A percentile compares a stretch with the other conserved stretches of the same genome.
These are phyloP conservation scores for Diaporthe longicolla DNA, from an alignment of 2,329 filamentous ascomycete species.

Conservation along the genomic window DNA sequence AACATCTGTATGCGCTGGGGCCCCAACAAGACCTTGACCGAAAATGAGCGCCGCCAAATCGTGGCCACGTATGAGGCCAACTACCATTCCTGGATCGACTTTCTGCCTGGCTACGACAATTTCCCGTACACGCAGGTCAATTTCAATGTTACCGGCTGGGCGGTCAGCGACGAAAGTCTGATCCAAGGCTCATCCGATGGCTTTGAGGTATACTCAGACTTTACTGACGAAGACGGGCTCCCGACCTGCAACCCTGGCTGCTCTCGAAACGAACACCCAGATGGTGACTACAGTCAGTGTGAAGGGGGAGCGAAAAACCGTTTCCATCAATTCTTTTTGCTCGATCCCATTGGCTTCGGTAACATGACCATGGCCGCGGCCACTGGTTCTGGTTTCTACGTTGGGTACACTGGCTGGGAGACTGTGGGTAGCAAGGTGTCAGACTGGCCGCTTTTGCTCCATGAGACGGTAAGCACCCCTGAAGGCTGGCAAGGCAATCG, in stretches of 20 bases:
- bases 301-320: background rate
- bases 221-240: background rate
- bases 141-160: background rate
- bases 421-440: background rate
- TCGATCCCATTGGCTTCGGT: background rate
- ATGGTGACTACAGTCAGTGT: background rate
- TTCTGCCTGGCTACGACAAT: background rate
- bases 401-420: background rate
- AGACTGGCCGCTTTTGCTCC: background rate
- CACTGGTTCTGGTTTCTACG: background rate
- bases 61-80: background rate
- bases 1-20: background rate
- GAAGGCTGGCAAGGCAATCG: no score
- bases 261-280: background rate
- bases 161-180: background rate
- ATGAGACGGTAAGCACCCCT: background rate
- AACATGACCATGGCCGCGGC: background rate
- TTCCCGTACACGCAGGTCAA: background rate
- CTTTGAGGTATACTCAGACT: background rate
- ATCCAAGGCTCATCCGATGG: background rate
- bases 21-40: background rate
- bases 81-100: background rate
- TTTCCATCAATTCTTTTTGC: background rate
- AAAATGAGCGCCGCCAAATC: background rate
- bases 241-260: background rate